Percentiles rank a stretch among this genome's conserved stretches.
These are phyloP conservation scores for Geotrichum phurueaensis DNA, from an alignment of 1,139 yeast genomes.

Conservation along the genomic window DNA sequence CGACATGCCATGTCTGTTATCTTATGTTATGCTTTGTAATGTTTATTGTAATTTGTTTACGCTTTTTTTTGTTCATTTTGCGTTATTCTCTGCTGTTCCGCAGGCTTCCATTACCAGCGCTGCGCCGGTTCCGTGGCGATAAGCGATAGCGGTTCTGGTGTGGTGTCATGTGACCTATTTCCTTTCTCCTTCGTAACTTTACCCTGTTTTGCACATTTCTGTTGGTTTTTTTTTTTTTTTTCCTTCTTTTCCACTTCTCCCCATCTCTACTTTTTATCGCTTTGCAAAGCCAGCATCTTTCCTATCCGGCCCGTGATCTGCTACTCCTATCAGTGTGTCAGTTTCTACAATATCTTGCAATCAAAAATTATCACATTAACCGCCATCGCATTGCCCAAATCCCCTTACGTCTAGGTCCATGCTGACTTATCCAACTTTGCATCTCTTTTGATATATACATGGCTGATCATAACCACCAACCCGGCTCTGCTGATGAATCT, in stretches of 20 bases:
- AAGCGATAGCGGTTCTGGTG: not conserved
- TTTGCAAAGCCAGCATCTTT: not conserved
- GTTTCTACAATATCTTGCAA: not conserved
- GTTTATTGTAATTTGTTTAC: not conserved
- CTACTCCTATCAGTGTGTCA: not conserved
- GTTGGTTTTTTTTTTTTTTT: not conserved
- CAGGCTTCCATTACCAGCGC: not conserved
- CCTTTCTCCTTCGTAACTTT: not conserved
- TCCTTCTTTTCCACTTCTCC: not conserved
- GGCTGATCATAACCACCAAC: conserved; percentile 4
- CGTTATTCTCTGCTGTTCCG: not conserved
- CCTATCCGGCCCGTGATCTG: not conserved
- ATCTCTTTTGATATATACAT: not conserved
- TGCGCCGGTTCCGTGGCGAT: not conserved
- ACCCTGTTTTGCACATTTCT: not conserved
- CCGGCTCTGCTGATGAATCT: not conserved
- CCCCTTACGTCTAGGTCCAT: not conserved
- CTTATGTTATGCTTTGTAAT: not conserved
- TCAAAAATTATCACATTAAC: not conserved
- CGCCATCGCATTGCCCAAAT: not conserved
- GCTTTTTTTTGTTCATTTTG: not conserved
- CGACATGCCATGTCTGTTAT: not conserved
- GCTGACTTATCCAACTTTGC: not conserved
- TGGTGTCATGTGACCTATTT: not conserved
- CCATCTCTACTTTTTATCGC: not conserved